A percentile compares a stretch with the other conserved stretches of the same genome.
These are phyloP conservation scores for Colletotrichum chrysophilum DNA, from an alignment of 2,329 filamentous ascomycete genomes.

Conservation along the genomic window DNA sequence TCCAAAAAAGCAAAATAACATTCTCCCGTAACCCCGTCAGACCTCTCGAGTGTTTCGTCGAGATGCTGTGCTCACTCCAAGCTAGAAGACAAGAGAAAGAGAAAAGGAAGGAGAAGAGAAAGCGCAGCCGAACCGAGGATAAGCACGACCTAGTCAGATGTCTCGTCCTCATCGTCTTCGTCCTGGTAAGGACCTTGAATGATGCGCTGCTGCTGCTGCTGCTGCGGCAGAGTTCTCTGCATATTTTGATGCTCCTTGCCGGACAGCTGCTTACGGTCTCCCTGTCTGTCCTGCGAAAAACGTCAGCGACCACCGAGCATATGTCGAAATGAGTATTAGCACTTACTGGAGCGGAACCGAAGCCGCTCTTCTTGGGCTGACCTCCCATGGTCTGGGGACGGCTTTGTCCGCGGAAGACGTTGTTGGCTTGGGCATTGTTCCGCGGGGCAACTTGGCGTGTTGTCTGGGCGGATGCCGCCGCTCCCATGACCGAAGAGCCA, in stretches of 20 bases:
- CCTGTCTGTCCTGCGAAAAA: neutral
- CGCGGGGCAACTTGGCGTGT: neutral
- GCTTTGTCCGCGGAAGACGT: neutral
- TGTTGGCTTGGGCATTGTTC: neutral
- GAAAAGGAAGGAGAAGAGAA: neutral
- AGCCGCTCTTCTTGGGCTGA: neutral
- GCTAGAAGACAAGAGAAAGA: neutral
- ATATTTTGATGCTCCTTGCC: conserved; percentile 3
- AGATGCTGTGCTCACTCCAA: neutral
- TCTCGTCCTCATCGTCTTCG: neutral
- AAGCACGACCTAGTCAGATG: neutral
- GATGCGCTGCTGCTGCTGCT: neutral
- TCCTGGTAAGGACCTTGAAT: neutral
- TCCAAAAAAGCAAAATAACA: neutral
- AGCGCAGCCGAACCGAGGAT: neutral
- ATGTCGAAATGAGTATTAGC: neutral
- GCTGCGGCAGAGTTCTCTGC: neutral
- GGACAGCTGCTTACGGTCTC: conserved; percentile 8
- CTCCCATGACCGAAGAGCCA: neutral
- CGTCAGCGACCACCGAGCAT: neutral
- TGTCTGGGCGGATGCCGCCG: neutral
- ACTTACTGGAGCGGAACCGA: neutral
- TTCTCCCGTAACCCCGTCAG: neutral
- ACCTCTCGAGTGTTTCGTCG: neutral
- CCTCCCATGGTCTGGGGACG: neutral